These are phyloP conservation scores for Saprolegnia parasitica DNA, from an alignment of 352 stramenopile genomes.

Conservation along the genomic window DNA sequence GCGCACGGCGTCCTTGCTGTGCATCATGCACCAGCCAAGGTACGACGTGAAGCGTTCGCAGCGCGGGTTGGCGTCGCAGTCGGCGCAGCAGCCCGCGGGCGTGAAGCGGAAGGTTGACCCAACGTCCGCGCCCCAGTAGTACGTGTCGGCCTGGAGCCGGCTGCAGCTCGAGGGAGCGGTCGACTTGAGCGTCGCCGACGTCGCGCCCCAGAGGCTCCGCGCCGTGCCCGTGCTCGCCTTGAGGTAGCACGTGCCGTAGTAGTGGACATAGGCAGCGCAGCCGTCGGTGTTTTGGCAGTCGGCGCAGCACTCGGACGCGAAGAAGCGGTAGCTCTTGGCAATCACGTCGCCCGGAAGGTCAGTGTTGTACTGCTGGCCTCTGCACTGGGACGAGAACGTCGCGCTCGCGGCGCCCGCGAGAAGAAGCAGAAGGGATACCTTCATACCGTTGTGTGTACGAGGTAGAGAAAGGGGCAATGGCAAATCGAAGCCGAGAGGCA, in stretches of 20 bases:
- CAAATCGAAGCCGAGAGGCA: too few species aligned
- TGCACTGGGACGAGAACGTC: not conserved
- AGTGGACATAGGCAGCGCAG: conserved; percentile 10
- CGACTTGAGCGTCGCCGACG: not conserved
- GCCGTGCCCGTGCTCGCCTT: not conserved
- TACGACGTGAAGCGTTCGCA: conserved; percentile 14
- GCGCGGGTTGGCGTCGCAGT: not conserved
- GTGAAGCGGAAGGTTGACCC: not conserved
- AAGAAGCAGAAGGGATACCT: not conserved
- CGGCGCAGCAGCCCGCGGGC: conserved; percentile 1
- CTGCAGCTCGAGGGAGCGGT: not conserved
- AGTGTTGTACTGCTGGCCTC: conserved; percentile 1
- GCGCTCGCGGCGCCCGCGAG: not conserved
- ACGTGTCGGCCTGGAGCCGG: not conserved
- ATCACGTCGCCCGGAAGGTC: conserved; percentile 13
- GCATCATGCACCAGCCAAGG: not conserved
- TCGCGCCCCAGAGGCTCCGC: conserved; percentile 3
- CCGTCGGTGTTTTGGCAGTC: conserved; percentile 10
- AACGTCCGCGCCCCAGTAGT: conserved; percentile 3
- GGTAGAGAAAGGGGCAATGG: too few species aligned
- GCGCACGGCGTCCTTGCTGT: not conserved
- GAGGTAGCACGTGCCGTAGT: conserved; percentile 9
- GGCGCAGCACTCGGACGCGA: not conserved
- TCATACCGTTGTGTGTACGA: not conserved
- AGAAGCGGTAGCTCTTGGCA: not conserved